Base-by-base conservation (phyloP, 106 monocot genomes). In the Allium sativum region DNA sequence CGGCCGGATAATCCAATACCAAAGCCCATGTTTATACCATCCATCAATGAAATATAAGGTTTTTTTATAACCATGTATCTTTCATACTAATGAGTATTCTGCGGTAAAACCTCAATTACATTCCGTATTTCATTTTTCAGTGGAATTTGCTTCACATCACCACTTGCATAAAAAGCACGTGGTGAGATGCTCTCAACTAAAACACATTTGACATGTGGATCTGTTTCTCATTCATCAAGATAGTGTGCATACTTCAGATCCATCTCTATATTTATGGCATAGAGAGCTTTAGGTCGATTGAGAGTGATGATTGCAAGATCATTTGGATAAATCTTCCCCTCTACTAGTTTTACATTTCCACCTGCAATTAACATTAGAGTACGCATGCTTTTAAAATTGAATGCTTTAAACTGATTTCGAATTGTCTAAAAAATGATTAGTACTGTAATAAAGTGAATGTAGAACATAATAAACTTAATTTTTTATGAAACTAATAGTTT, bases 1-100 rank as follows among this genome's bases (percentile, higher is more conserved):
- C 90, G 95, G n/a, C 95, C 83, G 61, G 95, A 90, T 17, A 96
- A 63, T 15, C 95, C 95, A 73, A 96, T 96, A 63, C 95, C 95
- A 82, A 96, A 96, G 18, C 95, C 95, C 90, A 96, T 96, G 6
- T 90, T 96, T 57, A 96, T 86, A 42, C 95, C 95, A 80, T 90
- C 95, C 95, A 90, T 96, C 45, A 96, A 75, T 79, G 78, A 79
- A 60, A 96, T 90, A 74, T 82, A 90, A 47, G 95, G 95, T 21
- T 87, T 96, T n/a, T 56, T 64, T 67, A 59, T 84, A 96, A 16
- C 75, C 82, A 56, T 50, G 76, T 58, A 96, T 96, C 56, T 87
- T 96, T 52, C 95, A 96, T 73, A 96, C 81, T 50, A 96, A 68
- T 58, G 87, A 87, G 73, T 96, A 96, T 68, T 96, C 95, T 59